Conservation (phyloP, 108 stramenopile genomes). For the Skeletonema grethae region DNA sequence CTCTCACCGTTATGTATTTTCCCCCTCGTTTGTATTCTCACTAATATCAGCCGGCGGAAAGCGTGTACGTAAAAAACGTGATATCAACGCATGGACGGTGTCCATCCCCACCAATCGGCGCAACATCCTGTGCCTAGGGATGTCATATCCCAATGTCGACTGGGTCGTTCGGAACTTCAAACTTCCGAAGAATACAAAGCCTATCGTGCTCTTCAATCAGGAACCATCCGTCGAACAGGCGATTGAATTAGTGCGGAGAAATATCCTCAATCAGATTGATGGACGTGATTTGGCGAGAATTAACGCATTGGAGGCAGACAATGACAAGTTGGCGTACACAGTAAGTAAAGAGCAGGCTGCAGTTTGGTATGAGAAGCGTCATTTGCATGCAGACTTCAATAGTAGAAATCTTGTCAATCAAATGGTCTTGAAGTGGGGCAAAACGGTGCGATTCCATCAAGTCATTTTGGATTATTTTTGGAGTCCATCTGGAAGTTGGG, state of each 20-base stretch:
- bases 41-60: constrained; percentile 16
- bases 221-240: constrained; percentile 57
- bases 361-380: constrained; percentile 51
- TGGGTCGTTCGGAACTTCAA: constrained; percentile 44
- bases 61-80: constrained; percentile 25
- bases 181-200: constrained; percentile 25
- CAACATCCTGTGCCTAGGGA: constrained; percentile 72
- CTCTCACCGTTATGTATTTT: neutral
- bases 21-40: neutral
- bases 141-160: constrained; percentile 71
- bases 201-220: constrained; percentile 23
- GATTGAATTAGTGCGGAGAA: constrained; percentile 65
- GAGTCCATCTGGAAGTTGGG: constrained; percentile 72
- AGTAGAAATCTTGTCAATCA: constrained; percentile 46
- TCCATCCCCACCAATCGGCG: constrained; percentile 51
- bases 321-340: constrained; percentile 65
- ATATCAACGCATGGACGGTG: constrained; percentile 39
- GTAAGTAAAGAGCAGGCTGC: constrained; percentile 75
- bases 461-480: constrained; percentile 82
- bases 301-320: constrained; percentile 63
- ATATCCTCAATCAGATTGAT: constrained; percentile 72
- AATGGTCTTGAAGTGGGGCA: constrained; percentile 52
- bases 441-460: constrained; percentile 59
- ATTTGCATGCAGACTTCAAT: constrained; percentile 73
- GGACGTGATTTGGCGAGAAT: constrained; percentile 78